Conservation (phyloP, 164 flowering plant genomes). For the Berberis thunbergii region DNA sequence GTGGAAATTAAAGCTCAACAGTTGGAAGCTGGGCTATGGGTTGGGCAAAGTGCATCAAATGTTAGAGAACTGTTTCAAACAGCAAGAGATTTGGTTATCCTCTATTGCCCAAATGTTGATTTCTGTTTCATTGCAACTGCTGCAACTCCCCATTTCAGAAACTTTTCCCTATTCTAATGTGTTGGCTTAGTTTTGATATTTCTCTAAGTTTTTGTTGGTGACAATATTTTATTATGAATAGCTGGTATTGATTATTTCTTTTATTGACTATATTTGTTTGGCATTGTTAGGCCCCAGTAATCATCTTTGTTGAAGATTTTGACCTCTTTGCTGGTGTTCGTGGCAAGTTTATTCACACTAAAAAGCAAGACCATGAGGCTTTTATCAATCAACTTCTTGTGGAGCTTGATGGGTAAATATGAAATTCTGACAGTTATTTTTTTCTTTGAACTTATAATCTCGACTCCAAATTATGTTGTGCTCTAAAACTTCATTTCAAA, state of each 20-base stretch:
- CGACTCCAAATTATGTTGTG: too few species aligned
- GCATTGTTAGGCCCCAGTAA: conserved; percentile 78
- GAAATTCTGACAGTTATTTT: conserved; percentile 1
- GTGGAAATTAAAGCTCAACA: conserved; percentile 82
- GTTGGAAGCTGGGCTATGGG: conserved; percentile 90
- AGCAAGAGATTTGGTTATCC: conserved; percentile 84
- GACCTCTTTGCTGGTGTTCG: conserved; percentile 97
- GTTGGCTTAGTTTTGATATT: too few species aligned
- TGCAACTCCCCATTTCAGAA: background rate
- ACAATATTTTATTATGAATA: too few species aligned
- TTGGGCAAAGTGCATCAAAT: conserved; percentile 96
- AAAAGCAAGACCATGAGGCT: conserved; percentile 94
- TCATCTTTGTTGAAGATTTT: conserved; percentile 94
- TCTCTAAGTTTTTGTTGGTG: too few species aligned
- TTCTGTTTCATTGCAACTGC: background rate
- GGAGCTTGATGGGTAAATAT: conserved; percentile 90
- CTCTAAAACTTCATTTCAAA: too few species aligned
- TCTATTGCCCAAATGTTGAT: conserved; percentile 4
- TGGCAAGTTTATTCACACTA: conserved; percentile 78
- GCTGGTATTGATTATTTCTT: background rate
- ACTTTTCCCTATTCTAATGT: background rate
- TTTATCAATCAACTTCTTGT: conserved; percentile 96
- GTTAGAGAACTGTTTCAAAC: conserved; percentile 91
- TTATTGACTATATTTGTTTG: background rate
- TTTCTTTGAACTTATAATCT: background rate